Evolutionary conservation across 495 filamentous ascomycete genomes (phyloP).

Genomic region (Daldinia grandis): DNA sequence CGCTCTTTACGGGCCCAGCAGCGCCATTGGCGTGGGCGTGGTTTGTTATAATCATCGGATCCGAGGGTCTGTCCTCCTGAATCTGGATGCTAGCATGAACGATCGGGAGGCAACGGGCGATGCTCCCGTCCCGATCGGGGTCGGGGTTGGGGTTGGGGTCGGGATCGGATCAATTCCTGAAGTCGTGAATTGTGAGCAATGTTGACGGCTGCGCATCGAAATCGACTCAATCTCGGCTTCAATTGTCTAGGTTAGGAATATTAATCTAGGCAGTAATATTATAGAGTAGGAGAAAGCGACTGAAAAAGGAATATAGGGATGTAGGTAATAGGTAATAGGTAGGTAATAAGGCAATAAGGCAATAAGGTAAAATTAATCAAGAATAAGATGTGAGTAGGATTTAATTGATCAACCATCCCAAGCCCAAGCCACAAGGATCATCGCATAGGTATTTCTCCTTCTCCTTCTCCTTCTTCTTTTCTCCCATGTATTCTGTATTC

Average conservation of each 20-base stretch:
- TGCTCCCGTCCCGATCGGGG: constrained; percentile 15
- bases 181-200: constrained; percentile 13
- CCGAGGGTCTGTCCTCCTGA: constrained; percentile 26
- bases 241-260: background rate
- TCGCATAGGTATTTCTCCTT: constrained; percentile 4
- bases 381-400: constrained; percentile 20
- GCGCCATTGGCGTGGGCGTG: constrained; percentile 39
- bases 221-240: constrained; percentile 3
- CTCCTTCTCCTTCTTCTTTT: constrained; percentile 4
- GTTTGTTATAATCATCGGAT: constrained; percentile 35
- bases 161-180: constrained; percentile 17
- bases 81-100: constrained; percentile 29
- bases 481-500: background rate
- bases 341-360: background rate
- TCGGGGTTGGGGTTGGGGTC: background rate
- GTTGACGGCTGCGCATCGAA: constrained; percentile 34
- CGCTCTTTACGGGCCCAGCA: constrained; percentile 25
- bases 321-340: background rate
- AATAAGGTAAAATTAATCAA: constrained; percentile 10
- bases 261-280: background rate
- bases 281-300: constrained; percentile 2
- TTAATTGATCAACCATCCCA: constrained; percentile 13
- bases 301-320: constrained; percentile 3
- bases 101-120: constrained; percentile 11
- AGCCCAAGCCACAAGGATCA: constrained; percentile 25